Evolutionary conservation across 139 green algal genomes (phyloP).

Genomic region (Tetradesmus lagerheimii): DNA sequence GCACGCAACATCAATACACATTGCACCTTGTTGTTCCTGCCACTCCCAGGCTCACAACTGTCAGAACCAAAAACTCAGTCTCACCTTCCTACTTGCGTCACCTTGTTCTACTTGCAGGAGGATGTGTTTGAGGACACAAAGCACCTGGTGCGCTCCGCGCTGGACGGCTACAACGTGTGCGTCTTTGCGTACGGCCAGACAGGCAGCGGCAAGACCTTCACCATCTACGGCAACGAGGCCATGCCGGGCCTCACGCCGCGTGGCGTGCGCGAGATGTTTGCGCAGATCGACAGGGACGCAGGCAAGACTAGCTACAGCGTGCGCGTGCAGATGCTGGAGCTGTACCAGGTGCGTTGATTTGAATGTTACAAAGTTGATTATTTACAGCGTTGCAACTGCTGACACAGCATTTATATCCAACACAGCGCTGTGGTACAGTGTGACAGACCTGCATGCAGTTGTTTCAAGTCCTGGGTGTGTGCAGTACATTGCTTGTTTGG

Average conservation of each 20-base stretch:
- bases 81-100: too few species aligned
- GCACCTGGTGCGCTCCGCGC: constrained; percentile 94
- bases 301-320: constrained; percentile 90
- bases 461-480: too few species aligned
- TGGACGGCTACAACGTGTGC: constrained; percentile 95
- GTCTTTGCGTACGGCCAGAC: constrained; percentile 91
- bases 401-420: too few species aligned
- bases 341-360: constrained; percentile 84
- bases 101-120: constrained; percentile 73
- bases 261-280: constrained; percentile 92
- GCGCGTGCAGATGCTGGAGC: constrained; percentile 96
- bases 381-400: too few species aligned
- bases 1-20: too few species aligned
- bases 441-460: too few species aligned
- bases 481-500: too few species aligned
- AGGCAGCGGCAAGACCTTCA: constrained; percentile 91
- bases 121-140: constrained; percentile 97
- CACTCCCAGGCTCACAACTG: too few species aligned
- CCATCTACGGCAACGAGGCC: constrained; percentile 85
- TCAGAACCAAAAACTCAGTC: too few species aligned
- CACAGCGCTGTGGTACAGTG: too few species aligned
- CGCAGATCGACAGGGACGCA: constrained; percentile 38
- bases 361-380: neutral
- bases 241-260: constrained; percentile 89
- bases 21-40: too few species aligned